These are phyloP conservation scores for Pseudogymnoascus sp. DNA, from an alignment of 2,329 filamentous ascomycete genomes.

Conservation along the genomic window DNA sequence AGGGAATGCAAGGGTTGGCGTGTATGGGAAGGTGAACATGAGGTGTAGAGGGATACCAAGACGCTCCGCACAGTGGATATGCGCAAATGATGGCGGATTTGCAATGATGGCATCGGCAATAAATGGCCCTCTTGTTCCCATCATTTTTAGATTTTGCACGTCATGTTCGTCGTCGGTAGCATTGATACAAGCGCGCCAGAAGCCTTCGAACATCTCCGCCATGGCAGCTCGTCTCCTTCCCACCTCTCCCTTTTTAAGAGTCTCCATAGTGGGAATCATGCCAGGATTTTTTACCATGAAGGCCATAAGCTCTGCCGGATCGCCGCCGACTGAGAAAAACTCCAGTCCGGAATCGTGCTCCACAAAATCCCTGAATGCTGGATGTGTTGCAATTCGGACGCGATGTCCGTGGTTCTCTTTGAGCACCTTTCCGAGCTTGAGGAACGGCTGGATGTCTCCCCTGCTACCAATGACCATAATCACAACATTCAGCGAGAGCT, in stretches of 20 bases:
- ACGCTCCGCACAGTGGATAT: slow-evolving; percentile 72
- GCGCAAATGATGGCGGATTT: slow-evolving; percentile 71
- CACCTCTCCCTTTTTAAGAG: slow-evolving; percentile 66
- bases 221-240: slow-evolving; percentile 58
- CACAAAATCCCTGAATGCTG: slow-evolving; percentile 68
- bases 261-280: slow-evolving; percentile 65
- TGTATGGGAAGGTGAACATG: slow-evolving; percentile 82
- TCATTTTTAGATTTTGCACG: slow-evolving; percentile 52
- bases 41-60: slow-evolving; percentile 62
- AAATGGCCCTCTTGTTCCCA: slow-evolving; percentile 53
- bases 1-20: slow-evolving; percentile 63
- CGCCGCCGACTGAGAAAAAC: slow-evolving; percentile 73
- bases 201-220: slow-evolving; percentile 76
- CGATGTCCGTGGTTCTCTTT: slow-evolving; percentile 64
- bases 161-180: slow-evolving; percentile 62
- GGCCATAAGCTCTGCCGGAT: slow-evolving; percentile 74
- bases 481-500: slow-evolving; percentile 61
- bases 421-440: slow-evolving; percentile 65
- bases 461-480: slow-evolving; percentile 77
- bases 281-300: slow-evolving; percentile 80
- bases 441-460: slow-evolving; percentile 73
- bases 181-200: slow-evolving; percentile 72
- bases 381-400: slow-evolving; percentile 71
- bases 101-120: slow-evolving; percentile 76
- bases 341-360: slow-evolving; percentile 62